Percentiles rank a stretch among this genome's conserved stretches.
These are phyloP conservation scores for Avena atlantica DNA, from an alignment of 176 grass and related monocot species.

Conservation along the genomic window DNA sequence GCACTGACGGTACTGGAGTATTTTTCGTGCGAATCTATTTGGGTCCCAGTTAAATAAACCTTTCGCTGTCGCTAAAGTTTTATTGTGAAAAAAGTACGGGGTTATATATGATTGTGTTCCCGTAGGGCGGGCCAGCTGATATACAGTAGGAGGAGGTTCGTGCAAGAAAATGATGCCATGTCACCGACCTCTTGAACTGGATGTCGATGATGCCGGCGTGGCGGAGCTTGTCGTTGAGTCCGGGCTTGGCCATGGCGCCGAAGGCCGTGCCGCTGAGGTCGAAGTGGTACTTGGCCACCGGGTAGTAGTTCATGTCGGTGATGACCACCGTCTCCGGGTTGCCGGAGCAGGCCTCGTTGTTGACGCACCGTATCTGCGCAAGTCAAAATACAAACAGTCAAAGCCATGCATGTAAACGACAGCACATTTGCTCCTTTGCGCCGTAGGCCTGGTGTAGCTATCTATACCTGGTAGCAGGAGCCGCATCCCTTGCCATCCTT, in stretches of 20 bases:
- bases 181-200: background rate
- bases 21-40: too few species aligned
- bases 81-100: background rate
- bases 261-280: slow-evolving; percentile 67
- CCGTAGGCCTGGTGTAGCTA: background rate
- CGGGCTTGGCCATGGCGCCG: slow-evolving; percentile 56
- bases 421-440: too few species aligned
- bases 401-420: too few species aligned
- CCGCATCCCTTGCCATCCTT: slow-evolving; percentile 74
- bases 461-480: slow-evolving; percentile 62
- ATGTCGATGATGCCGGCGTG: slow-evolving; percentile 8
- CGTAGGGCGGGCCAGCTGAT: background rate
- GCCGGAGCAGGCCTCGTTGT: slow-evolving; percentile 59
- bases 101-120: background rate
- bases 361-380: slow-evolving; percentile 36
- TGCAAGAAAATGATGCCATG: too few species aligned
- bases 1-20: too few species aligned
- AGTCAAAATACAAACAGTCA: too few species aligned
- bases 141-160: too few species aligned
- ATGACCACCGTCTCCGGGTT: slow-evolving; percentile 53
- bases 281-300: slow-evolving; percentile 57
- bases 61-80: background rate
- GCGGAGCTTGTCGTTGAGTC: slow-evolving; percentile 22
- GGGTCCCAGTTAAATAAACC: background rate
- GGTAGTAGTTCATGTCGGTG: slow-evolving; percentile 79